Base-by-base conservation (phyloP, 495 filamentous ascomycete genomes). In the Parathielavia hyrcaniae region DNA sequence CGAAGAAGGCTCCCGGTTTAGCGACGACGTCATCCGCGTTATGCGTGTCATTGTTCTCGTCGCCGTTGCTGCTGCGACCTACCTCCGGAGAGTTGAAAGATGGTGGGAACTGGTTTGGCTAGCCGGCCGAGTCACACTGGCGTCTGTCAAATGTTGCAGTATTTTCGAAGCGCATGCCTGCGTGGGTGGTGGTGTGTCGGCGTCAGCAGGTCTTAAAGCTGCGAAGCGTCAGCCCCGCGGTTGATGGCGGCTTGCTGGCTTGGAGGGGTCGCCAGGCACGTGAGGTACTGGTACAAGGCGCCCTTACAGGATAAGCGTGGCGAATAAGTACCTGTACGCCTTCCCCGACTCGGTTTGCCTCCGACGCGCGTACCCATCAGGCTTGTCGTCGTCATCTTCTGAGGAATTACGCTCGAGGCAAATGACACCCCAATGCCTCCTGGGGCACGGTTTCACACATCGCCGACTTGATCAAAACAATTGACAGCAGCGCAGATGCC, bases 41-140 rank as follows among this genome's bases (percentile, higher is more conserved):
- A 66, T 59, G 36, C 58, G 60, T 26, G 66, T 68, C 66, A 68
- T 68, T 30, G 26, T 30, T 30, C 19, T 43, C 40, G 38, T 32
- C 51, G 57, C 34, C 11, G 38, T 38, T 39, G n/a, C 16, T 23
- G 32, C 22, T 34, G 23, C 4, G 23, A 9, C 41, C 41, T 8
- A 8, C 41, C 41, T n/a, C 41, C 12, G 14, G 17, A 12, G 14
- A n/a, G 14, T 44, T 32, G 22, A 16, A 16, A 32, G 26, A 49
- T 7, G 17, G 23, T 16, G 30, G 2, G 12, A 53, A 44, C 36
- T 34, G 30, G 36, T 16, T 52, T 40, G 19, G 13, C 19, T 23
- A 40, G 50, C 36, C 12, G 50, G 4, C n/a, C n/a, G 36, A 19
- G 35, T 26, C 36, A 16, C 19, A n/a, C 20, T 36, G 36, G n/a